Percentiles rank a stretch among this genome's conserved stretches.
phyloP scores from a whole-genome alignment of 2,329 filamentous ascomycete species.

The Sporothrix inflata region DNA sequence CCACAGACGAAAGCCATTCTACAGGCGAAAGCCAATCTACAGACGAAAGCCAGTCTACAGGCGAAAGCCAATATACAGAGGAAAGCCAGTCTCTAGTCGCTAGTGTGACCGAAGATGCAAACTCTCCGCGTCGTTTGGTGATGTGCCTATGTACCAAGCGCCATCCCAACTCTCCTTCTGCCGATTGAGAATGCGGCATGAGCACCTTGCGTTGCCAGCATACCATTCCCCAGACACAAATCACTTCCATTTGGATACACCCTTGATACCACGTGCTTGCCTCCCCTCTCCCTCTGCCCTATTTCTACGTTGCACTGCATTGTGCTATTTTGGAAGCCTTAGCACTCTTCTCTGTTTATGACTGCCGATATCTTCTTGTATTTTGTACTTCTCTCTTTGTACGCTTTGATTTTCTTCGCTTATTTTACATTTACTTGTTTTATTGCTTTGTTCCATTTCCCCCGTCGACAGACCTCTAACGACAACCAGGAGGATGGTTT shows the following conservation, averaged over 20 bases:
- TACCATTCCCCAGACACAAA: not conserved
- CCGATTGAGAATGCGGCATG: too few species aligned
- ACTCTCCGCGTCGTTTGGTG: too few species aligned
- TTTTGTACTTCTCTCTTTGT: not conserved
- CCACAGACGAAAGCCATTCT: too few species aligned
- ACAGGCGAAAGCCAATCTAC: too few species aligned
- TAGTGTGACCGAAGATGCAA: too few species aligned
- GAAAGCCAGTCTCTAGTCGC: too few species aligned
- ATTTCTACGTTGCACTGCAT: not conserved
- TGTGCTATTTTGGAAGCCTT: not conserved
- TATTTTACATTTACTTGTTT: not conserved
- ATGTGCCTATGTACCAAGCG: too few species aligned
- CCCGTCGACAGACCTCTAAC: conserved; percentile 1
- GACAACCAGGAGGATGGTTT: conserved; percentile 79
- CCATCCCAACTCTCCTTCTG: too few species aligned
- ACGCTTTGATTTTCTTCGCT: not conserved
- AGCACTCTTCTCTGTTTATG: not conserved
- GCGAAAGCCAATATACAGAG: too few species aligned
- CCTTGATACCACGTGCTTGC: not conserved
- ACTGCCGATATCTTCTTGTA: not conserved
- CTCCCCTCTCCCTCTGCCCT: not conserved
- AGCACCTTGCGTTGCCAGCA: too few species aligned
- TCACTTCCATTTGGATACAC: too few species aligned
- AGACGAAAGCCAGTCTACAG: too few species aligned
- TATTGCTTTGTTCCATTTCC: not conserved